Percentiles rank a stretch among this genome's conserved stretches.
Conservation (phyloP, 2,329 filamentous ascomycete genomes). For the Colletotrichum eremochloae region DNA sequence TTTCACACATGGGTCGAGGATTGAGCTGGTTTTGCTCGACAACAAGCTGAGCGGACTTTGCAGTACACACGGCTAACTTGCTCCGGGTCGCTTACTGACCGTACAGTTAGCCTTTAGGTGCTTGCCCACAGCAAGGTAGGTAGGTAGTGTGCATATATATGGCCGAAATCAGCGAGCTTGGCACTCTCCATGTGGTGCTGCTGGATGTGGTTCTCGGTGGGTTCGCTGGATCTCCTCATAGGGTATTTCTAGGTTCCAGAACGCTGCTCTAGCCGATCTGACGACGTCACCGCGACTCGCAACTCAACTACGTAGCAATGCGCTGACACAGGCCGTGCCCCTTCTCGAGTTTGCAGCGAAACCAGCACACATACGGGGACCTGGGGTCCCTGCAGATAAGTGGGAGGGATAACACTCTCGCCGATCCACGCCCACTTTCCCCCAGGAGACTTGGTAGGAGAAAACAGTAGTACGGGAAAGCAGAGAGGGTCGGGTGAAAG, state of each 20-base stretch:
- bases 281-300: slow-evolving; percentile 33
- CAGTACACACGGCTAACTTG: neutral
- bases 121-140: no score
- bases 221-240: neutral
- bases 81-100: slow-evolving; percentile 1
- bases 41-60: neutral
- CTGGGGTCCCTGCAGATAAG: slow-evolving; percentile 3
- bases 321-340: slow-evolving; percentile 35
- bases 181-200: slow-evolving; percentile 7
- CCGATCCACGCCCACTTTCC: slow-evolving; percentile 21
- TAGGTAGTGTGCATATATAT: neutral
- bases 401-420: slow-evolving; percentile 4
- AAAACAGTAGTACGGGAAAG: neutral
- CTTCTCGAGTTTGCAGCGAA: slow-evolving; percentile 18
- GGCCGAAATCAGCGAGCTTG: slow-evolving; percentile 4
- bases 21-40: neutral
- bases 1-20: neutral
- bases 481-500: neutral
- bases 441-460: neutral
- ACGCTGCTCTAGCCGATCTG: slow-evolving; percentile 3
- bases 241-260: slow-evolving; percentile 23
- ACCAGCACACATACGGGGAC: neutral
- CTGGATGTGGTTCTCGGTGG: slow-evolving; percentile 31
- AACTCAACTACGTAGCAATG: slow-evolving; percentile 18
- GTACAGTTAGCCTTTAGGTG: neutral